These are phyloP conservation scores for Sisymbrium irio DNA, from an alignment of 345 rosid genomes.

Conservation along the genomic window DNA sequence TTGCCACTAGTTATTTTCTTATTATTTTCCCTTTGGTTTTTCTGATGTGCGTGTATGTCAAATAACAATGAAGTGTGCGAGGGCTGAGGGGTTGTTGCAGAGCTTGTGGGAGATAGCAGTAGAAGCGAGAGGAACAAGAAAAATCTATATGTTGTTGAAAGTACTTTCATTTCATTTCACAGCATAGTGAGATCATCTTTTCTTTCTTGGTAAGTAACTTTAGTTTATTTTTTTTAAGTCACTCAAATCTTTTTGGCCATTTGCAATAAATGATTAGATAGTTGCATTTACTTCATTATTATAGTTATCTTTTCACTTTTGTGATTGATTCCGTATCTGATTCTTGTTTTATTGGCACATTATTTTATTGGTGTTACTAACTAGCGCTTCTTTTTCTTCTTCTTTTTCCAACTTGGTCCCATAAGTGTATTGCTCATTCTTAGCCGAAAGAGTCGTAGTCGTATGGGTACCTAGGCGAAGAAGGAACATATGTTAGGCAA, in stretches of 20 bases:
- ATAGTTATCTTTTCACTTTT: neutral
- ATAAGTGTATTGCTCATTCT: neutral
- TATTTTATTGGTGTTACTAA: neutral
- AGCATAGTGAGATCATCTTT: neutral
- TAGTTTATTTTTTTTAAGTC: neutral
- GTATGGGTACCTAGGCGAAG: conserved; percentile 8
- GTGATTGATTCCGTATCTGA: neutral
- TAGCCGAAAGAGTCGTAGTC: neutral
- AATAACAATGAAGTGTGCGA: neutral
- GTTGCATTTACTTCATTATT: neutral
- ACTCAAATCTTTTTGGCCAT: neutral
- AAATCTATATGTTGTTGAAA: neutral
- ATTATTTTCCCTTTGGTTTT: neutral
- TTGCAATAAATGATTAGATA: neutral
- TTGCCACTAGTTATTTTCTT: neutral
- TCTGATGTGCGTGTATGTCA: neutral
- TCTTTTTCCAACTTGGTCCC: conserved; percentile 11
- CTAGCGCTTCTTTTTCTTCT: neutral
- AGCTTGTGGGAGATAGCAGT: neutral
- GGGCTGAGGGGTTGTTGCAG: too few species aligned
- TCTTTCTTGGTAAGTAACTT: neutral
- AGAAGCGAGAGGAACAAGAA: neutral
- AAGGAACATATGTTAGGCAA: neutral
- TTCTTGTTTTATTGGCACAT: neutral
- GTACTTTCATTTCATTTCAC: neutral